phyloP scores from a whole-genome alignment of 345 rosid genomes.

The Hirschfeldia incana region DNA sequence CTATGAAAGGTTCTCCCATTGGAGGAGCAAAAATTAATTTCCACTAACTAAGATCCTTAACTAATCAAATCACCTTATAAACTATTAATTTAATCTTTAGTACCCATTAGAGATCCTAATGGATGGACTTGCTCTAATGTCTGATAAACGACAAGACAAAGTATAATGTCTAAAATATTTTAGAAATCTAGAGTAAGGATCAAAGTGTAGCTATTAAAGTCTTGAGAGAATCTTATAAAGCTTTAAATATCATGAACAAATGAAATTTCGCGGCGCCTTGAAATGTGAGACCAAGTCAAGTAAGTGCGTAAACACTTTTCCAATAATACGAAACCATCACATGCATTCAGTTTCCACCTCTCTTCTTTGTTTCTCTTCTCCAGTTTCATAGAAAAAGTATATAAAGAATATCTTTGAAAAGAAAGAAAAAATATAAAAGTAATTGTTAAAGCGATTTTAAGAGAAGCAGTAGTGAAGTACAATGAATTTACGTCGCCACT shows the following conservation, averaged over 20 bases:
- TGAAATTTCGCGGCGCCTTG: constrained; percentile 32
- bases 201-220: constrained; percentile 3
- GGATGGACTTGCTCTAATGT: too few species aligned
- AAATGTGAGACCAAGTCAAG: constrained; percentile 4
- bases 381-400: background rate
- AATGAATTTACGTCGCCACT: constrained; percentile 18
- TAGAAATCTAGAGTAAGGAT: background rate
- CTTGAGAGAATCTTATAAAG: constrained; percentile 23
- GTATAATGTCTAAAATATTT: background rate
- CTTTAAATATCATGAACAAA: background rate
- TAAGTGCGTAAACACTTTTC: constrained; percentile 5
- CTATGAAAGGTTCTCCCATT: too few species aligned
- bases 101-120: too few species aligned
- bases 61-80: too few species aligned
- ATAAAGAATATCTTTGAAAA: background rate
- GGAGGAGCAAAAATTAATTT: too few species aligned
- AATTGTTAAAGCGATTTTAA: background rate
- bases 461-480: constrained; percentile 21
- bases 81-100: too few species aligned
- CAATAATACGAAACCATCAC: constrained; percentile 19
- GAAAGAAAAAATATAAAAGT: background rate
- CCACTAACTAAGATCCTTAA: too few species aligned
- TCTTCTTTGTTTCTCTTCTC: background rate
- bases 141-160: background rate
- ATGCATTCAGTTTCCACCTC: background rate